Evolutionary conservation across 257 asterid species (phyloP), one percentile per base, ranked within the genome.

Genomic region (Cynanchum wilfordii): DNA sequence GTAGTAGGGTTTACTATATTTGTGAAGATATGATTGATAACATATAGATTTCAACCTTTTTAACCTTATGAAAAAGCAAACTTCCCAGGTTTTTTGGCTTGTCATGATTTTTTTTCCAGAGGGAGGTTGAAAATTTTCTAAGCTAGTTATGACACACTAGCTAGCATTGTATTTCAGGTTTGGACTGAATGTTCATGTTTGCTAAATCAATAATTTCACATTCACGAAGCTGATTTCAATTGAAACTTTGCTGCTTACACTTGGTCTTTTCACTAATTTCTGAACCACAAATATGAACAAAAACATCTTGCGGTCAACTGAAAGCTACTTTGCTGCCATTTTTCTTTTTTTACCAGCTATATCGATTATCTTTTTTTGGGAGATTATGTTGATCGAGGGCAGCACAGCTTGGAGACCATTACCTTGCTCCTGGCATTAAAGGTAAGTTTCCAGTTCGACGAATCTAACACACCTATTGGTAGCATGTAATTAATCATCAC

Each of bases 351-450:
- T 82, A 84, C 82, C 97, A 95, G 99, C 55, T 95, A 95, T 77
- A 95, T 95, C 44, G 99, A 95, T 85, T 95, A 95, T 78, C 86
- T 95, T 75, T 95, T 95, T 75, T 93, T 95, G 78, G 99, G 99
- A 75, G 99, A 95, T 82, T 95, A 95, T 77, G 99, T 95, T 78
- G 99, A 95, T 84, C 97, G 99, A 74, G 99, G 99, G 54, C 99
- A 95, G 82, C 99, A 95, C 88, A 95, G 99, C 89, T 86, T 95
- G 92, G 99, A 95, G 85, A 95, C 99, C 79, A 95, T 95, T 77
- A 92, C 96, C 71, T 84, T 95, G 87, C 98, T 95, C 72, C 93
- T 95, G 73, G 99, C 99, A 75, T 87, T 95, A 22, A 95, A 95
- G 96, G 99, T 85, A 82, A 84, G 86, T 78, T 72, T 78, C 64